Base-by-base conservation (phyloP, 768 basidiomycete species). In the Tephrocybe rancida region DNA sequence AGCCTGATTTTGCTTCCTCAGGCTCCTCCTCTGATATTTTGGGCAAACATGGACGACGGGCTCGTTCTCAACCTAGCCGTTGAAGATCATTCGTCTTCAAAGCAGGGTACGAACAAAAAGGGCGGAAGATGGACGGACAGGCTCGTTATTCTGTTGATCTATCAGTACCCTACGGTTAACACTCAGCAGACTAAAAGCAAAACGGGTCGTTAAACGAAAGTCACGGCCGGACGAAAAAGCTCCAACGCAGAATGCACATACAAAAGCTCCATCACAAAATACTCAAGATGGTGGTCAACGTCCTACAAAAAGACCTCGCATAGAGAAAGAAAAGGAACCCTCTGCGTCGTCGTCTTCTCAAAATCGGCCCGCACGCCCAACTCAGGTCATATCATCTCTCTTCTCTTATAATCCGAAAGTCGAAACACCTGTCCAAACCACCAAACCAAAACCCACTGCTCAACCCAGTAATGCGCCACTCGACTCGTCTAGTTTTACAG, bases 401-500 rank as follows among this genome's bases (percentile, higher is more conserved):
- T 96, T 96, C 73, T 84, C 91, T 2, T 90, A 82, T 57, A 93
- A 94, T 60, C 91, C 91, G 1, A 83, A 82, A 66, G 67, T 89
- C 21, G 78, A 83, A n/a, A 57, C 61, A 0, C 80, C 80, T 34
- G 34, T 56, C 14, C 65, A 61, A 21, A 61, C 61, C 42, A 51
- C 60, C 7, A 34, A 65, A 9, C 48, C 55, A 3, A 73, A 70
- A 57, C 18, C 58, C 1, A 58, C 67, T 11, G 63, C 71, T 9
- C 69, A 72, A 41, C 91, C 92, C 0, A 94, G 90, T 58, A 95
- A 95, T 78, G 92, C 93, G 0, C 92, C 92, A 3, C 73, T 93
- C 8, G 85, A 87, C 56, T 82, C 87, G 0, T 90, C 92, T 0
- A 86, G 86, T 1, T 96, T 98, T 67, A 64, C 76, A 27, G 92